Evolutionary conservation across 805 yeast species (phyloP), one percentile per base, ranked within the genome.

Genomic region (Suhomyces faveliae): DNA sequence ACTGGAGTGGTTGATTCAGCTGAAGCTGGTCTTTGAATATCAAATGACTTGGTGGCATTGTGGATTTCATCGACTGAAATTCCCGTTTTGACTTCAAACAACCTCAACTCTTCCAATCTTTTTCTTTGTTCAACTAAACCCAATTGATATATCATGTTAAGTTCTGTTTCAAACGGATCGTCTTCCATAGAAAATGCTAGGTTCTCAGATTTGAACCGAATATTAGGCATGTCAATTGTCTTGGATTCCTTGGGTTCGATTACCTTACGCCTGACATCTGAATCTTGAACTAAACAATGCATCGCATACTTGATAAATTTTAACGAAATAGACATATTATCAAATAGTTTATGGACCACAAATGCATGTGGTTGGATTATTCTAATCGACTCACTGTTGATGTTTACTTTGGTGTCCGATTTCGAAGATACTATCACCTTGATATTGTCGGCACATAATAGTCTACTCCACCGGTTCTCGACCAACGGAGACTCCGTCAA

Each of bases 401-500:
- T 40, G 6, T 59, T 49, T 2, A 67, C 33, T 38, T 59, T 57
- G 25, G 55, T 51, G 5, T 52, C 51, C 5, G 52, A 51, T 9
- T 10, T 39, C 4, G 47, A 29, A 4, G 55, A 45, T 1, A 56
- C 27, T 0, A 21, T 12, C 8, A 62, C 30, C 5, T 49, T 49
- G 51, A 54, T 15, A 46, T 48, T 1, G 47, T 73, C 74, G 29
- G 74, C 57, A 29, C 76, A 66, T 2, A 74, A 30, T 29, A 83
- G 55, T 42, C 85, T 64, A 13, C 74, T 64, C 87, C 87, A 83
- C 40, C 60, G 63, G 2, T 67, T 70, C 2, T 68, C 63, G 1
- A 68, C 51, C 0, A 74, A 65, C 1, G 86, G 84, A 0, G 85
- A 81, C 43, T 78, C 80, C 1, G 78, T 78, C 49, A 81, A 68